A percentile compares a stretch with the other conserved stretches of the same genome.
phyloP scores from a whole-genome alignment of 2,329 filamentous ascomycete species.

The Aureobasidium sp. region DNA sequence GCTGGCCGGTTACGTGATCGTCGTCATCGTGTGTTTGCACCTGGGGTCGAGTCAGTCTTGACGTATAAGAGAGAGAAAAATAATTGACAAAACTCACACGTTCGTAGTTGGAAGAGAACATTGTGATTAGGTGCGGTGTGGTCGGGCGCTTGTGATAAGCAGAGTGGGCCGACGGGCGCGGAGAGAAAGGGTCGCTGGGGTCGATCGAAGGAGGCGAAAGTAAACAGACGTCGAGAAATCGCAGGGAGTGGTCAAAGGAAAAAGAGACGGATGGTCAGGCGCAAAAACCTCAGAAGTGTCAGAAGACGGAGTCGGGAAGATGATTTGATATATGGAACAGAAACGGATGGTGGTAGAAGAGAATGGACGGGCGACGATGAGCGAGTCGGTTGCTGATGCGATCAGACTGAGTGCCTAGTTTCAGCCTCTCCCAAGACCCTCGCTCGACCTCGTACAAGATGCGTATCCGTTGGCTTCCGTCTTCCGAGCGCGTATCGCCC shows the following conservation, averaged over 20 bases:
- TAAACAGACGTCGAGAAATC: not conserved
- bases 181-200: not conserved
- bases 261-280: not conserved
- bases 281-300: not conserved
- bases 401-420: not conserved
- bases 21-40: conserved; percentile 40
- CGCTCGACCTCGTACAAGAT: not conserved
- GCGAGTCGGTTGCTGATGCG: not conserved
- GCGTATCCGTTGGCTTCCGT: not conserved
- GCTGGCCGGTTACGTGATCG: conserved; percentile 22
- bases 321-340: not conserved
- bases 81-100: conserved; percentile 30
- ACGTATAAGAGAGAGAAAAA: not conserved
- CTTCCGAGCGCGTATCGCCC: not conserved
- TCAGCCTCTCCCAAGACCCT: not conserved
- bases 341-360: conserved; percentile 9
- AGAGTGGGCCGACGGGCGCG: conserved; percentile 1
- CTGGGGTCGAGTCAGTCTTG: conserved; percentile 22
- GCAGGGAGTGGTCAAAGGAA: not conserved
- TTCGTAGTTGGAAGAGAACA: conserved; percentile 44
- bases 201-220: not conserved
- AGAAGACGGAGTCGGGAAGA: not conserved
- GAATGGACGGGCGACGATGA: not conserved
- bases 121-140: not conserved
- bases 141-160: not conserved